Conservation (phyloP, 768 basidiomycete species). For the Sistotremastrum niveocremeum region DNA sequence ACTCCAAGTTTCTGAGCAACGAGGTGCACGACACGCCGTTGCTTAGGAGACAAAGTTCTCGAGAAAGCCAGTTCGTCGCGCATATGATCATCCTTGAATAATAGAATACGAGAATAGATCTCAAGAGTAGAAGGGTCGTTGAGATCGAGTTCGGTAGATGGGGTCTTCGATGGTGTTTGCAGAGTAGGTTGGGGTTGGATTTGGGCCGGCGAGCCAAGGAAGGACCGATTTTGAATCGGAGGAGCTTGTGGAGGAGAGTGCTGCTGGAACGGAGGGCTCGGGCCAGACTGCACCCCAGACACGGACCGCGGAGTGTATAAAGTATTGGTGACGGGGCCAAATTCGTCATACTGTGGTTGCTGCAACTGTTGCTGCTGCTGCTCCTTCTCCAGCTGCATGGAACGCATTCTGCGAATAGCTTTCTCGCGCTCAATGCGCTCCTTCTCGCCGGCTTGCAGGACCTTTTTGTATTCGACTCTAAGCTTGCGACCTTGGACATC, state of each 20-base stretch:
- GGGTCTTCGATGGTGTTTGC: constrained; percentile 42
- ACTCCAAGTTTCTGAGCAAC: constrained; percentile 95
- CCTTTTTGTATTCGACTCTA: constrained; percentile 98
- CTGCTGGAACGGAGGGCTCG: constrained; percentile 27
- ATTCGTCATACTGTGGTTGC: constrained; percentile 12
- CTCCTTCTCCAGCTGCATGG: constrained; percentile 89
- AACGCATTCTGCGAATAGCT: constrained; percentile 94
- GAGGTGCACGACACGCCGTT: constrained; percentile 85
- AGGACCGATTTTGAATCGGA: constrained; percentile 47
- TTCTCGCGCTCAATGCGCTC: constrained; percentile 98
- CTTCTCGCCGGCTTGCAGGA: constrained; percentile 97
- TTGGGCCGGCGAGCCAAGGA: constrained; percentile 28
- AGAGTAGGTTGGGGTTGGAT: constrained; percentile 27
- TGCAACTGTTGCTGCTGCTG: constrained; percentile 33
- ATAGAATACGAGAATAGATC: constrained; percentile 89
- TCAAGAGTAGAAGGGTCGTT: constrained; percentile 94
- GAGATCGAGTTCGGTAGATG: constrained; percentile 73
- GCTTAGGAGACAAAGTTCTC: constrained; percentile 68
- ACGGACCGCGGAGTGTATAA: background rate
- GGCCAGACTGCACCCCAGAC: background rate
- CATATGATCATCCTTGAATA: constrained; percentile 98
- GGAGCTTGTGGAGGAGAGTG: constrained; percentile 64
- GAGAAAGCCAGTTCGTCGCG: constrained; percentile 96
- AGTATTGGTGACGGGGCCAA: background rate
- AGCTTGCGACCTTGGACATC: constrained; percentile 95